Evolutionary conservation across 1,284 basidiomycete genomes (phyloP), one percentile per base, ranked within the genome.

Genomic region (Anthracocystis walkeri): DNA sequence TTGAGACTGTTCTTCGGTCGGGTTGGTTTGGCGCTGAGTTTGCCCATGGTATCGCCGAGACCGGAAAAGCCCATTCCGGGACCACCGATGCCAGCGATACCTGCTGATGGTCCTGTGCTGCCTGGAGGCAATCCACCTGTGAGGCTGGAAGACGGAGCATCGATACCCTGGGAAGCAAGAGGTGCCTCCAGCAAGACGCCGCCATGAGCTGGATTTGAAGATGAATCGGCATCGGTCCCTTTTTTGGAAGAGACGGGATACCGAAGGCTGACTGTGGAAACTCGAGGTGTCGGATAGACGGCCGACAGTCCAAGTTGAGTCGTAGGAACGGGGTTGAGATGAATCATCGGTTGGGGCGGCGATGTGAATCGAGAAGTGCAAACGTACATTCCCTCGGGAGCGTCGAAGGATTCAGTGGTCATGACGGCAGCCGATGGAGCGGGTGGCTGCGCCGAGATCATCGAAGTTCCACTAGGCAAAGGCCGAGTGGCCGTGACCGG

Each of bases 1-100:
- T 92, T 89, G 81, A 96, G 90, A 81, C 91, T 95, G 78, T 93
- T 92, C 85, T 93, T 95, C 21, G 94, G 93, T 42, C 92, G 88
- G 8, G 90, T 58, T 1, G 66, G 63, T n/a, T 79, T 78, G 21
- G 68, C 45, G 33, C 63, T 65, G 29, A 78, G 61, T 38, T 49
- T 63, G 58, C 73, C 75, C 68, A 75, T 77, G 23, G 61, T 70
- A 12, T 73, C 58, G n/a, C 68, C 67, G 10, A 75, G 65, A 50
- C 72, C 73, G 8, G 67, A 63, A 23, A 75, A 75, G 40, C 73
- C 67, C 73, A 75, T 75, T 8, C 64, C 73, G 2, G 64, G 49
- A 8, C 67, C 73, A 21, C 73, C 74, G 21, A 75, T 72, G 42
- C 65, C 67, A 29, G 74, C 65, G 23, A 79, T 74, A 14, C 74